A percentile compares a stretch with the other conserved stretches of the same genome.
These are phyloP conservation scores for Phytopythium kandeliae DNA, from an alignment of 352 stramenopile species.

Conservation along the genomic window DNA sequence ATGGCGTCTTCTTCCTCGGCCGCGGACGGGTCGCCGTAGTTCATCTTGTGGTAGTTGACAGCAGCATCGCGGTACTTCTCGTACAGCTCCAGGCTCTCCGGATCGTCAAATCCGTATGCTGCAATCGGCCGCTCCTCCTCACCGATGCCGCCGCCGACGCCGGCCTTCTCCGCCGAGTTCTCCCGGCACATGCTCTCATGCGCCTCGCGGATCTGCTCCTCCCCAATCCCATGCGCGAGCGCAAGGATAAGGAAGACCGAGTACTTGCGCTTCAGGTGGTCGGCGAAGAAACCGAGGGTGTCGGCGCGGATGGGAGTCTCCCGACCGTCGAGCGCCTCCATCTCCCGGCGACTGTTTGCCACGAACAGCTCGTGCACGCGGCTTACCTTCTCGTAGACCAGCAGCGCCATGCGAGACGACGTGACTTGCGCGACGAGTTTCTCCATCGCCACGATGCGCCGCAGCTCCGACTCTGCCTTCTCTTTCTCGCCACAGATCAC, in stretches of 20 bases:
- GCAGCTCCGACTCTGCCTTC: slow-evolving; percentile 79
- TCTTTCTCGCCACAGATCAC: slow-evolving; percentile 76
- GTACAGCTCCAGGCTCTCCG: slow-evolving; percentile 72
- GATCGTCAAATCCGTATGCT: slow-evolving; percentile 71
- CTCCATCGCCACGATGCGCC: slow-evolving; percentile 81
- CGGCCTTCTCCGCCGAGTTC: slow-evolving; percentile 63
- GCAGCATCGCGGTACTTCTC: slow-evolving; percentile 83
- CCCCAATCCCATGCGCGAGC: slow-evolving; percentile 63
- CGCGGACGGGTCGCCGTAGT: slow-evolving; percentile 67
- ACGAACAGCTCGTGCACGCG: slow-evolving; percentile 83
- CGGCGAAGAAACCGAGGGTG: slow-evolving; percentile 75
- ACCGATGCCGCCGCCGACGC: slow-evolving; percentile 64
- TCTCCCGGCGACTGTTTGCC: slow-evolving; percentile 72
- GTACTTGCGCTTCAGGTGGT: slow-evolving; percentile 86
- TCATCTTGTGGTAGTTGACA: slow-evolving; percentile 82
- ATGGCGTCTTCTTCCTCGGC: slow-evolving; percentile 86
- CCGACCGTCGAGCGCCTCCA: slow-evolving; percentile 45
- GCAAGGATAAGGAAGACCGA: slow-evolving; percentile 84
- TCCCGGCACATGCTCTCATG: slow-evolving; percentile 81
- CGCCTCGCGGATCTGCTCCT: slow-evolving; percentile 74
- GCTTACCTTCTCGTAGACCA: slow-evolving; percentile 87
- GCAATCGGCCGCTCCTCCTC: slow-evolving; percentile 40
- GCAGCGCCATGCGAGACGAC: slow-evolving; percentile 68
- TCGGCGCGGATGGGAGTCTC: slow-evolving; percentile 41
- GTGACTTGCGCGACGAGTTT: slow-evolving; percentile 79